A percentile compares a stretch with the other conserved stretches of the same genome.
Evolutionary conservation across 2,329 filamentous ascomycete genomes (phyloP).

Genomic region (Tolypocladium endophyticum): DNA sequence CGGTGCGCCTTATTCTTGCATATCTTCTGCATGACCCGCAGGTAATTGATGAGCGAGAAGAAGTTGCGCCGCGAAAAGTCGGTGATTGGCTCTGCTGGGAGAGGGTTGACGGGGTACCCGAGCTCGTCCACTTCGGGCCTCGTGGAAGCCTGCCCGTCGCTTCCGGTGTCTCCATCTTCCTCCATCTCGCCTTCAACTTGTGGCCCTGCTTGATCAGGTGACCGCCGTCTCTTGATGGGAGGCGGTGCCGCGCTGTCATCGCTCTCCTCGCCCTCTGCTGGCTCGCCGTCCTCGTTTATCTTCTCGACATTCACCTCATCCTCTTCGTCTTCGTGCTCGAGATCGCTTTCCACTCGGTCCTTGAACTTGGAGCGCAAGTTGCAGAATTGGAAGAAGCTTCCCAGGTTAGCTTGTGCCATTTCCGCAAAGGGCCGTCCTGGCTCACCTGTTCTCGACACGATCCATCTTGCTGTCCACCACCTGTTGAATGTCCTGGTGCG

Average conservation of each 20-base stretch:
- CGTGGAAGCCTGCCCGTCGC: constrained; percentile 21
- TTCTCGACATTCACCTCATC: constrained; percentile 13
- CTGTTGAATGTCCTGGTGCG: constrained; percentile 87
- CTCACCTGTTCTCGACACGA: constrained; percentile 67
- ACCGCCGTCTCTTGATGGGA: constrained; percentile 57
- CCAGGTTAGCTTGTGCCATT: constrained; percentile 8
- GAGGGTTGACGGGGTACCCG: constrained; percentile 63
- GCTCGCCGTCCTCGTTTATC: constrained; percentile 18
- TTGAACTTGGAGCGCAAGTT: constrained; percentile 51
- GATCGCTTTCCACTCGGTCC: constrained; percentile 20
- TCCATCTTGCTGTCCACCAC: constrained; percentile 80
- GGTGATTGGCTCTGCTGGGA: constrained; percentile 69
- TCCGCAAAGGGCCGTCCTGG: neutral
- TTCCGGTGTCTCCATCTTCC: constrained; percentile 15
- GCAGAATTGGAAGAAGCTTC: constrained; percentile 85
- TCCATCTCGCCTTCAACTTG: constrained; percentile 10
- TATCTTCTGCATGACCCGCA: constrained; percentile 94
- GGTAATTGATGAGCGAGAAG: constrained; percentile 88
- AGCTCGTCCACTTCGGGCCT: constrained; percentile 72
- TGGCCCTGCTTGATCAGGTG: constrained; percentile 23
- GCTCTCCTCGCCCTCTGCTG: constrained; percentile 34
- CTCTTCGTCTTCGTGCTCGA: constrained; percentile 11
- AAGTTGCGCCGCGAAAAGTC: constrained; percentile 90
- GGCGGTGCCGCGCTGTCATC: constrained; percentile 77
- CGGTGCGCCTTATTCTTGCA: constrained; percentile 93